Evolutionary conservation across 805 yeast species (phyloP).

Genomic region (Saturnispora mendoncae): DNA sequence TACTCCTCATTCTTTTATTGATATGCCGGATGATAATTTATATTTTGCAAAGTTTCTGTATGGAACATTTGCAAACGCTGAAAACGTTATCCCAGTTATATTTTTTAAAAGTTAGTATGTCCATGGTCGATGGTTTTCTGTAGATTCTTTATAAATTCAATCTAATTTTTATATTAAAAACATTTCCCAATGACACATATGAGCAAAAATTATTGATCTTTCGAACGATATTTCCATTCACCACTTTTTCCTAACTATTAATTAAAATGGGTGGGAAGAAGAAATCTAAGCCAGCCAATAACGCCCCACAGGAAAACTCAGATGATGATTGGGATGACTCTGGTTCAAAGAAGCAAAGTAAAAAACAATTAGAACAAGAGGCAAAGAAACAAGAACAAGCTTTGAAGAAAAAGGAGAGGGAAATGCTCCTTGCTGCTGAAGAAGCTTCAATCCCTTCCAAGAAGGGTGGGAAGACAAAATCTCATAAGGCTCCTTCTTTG

Average conservation of each 20-base stretch:
- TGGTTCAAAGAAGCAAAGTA: constrained; percentile 60
- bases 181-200: no score
- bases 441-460: constrained; percentile 46
- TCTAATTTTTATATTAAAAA: background rate
- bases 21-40: no score
- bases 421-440: constrained; percentile 53
- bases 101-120: no score
- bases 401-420: constrained; percentile 75
- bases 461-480: constrained; percentile 56
- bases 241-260: background rate
- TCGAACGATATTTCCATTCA: background rate
- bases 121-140: no score
- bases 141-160: no score
- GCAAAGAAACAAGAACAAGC: constrained; percentile 70
- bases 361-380: constrained; percentile 61
- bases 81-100: no score
- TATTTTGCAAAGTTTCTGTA: no score
- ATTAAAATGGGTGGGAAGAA: constrained; percentile 19
- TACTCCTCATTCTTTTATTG: no score
- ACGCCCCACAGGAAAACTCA: constrained; percentile 32
- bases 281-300: constrained; percentile 36
- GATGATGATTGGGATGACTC: constrained; percentile 50
- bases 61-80: no score
- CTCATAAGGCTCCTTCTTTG: constrained; percentile 47
- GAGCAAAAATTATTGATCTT: background rate